Base-by-base conservation (phyloP, 306 rosid genomes). In the Clitoria ternatea region DNA sequence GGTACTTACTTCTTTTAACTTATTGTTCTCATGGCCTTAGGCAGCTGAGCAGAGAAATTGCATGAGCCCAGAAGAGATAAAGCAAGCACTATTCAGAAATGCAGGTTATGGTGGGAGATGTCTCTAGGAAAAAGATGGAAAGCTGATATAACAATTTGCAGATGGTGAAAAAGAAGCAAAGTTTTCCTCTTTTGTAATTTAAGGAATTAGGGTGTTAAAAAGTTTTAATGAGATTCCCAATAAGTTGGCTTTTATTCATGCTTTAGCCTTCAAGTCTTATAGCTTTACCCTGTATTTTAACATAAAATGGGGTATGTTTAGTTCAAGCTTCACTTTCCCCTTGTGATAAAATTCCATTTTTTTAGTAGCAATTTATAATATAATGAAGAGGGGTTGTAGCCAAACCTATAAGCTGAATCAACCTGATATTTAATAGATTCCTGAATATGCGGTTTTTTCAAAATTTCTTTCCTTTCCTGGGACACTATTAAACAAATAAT, bases 21-120 rank as follows among this genome's bases (percentile, higher is more conserved):
- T 26, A 33, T 22, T 73, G 35, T 59, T 66, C 1, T 52, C 43
- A 17, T 76, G 74, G 7, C 29, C 24, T 55, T 77, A 90, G 98
- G 97, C 45, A 23, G 82, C 74, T 26, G 86, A 77, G 70, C 84
- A 90, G 85, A 81, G 85, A 65, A 75, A 75, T 69, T 39, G 83
- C 55, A 59, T 84, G 53, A 86, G 77, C 56, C 79, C 84, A 20
- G 97, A 88, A 66, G 98, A 90, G 26, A 80, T 93, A 82, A 90
- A 90, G 89, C 92, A 93, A 76, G 90, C 91, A 66, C 76, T 93
- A 17, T 93, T 93, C 93, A 87, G 97, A 84, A 93, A 86, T 82
- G 98, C 98, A 69, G 98, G 98, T 43, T 93, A 93, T 82, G 97
- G 98, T 75, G 98, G 97, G 15, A 85, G 86, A 73, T 90, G 94